These are phyloP conservation scores for Paraurostyla sp. DNA, from an alignment of 73 alveolate genomes.

Conservation along the genomic window DNA sequence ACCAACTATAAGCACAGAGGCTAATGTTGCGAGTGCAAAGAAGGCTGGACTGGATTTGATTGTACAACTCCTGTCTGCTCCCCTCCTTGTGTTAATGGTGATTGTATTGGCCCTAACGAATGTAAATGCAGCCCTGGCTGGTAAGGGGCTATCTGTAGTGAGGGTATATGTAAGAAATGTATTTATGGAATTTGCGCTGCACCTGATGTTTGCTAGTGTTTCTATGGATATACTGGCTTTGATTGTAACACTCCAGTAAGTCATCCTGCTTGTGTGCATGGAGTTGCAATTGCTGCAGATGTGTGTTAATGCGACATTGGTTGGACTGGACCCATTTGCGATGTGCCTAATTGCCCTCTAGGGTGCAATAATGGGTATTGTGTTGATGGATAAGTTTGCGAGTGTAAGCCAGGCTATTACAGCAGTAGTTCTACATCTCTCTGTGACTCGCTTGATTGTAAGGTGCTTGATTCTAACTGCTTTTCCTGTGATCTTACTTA, in stretches of 20 bases:
- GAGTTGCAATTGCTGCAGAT: slow-evolving; percentile 73
- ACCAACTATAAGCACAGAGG: slow-evolving; percentile 66
- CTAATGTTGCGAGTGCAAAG: slow-evolving; percentile 80
- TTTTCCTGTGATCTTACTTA: slow-evolving; percentile 26
- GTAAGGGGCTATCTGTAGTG: slow-evolving; percentile 83
- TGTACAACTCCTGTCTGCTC: slow-evolving; percentile 90
- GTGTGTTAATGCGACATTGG: slow-evolving; percentile 84
- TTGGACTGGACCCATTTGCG: slow-evolving; percentile 93
- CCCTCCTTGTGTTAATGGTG: slow-evolving; percentile 88
- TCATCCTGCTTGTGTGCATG: slow-evolving; percentile 88
- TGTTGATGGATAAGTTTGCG: slow-evolving; percentile 71
- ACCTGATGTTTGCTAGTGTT: slow-evolving; percentile 92
- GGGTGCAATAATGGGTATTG: slow-evolving; percentile 81
- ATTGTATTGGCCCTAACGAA: slow-evolving; percentile 81
- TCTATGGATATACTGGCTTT: slow-evolving; percentile 87
- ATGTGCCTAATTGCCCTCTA: slow-evolving; percentile 65
- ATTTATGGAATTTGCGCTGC: slow-evolving; percentile 87
- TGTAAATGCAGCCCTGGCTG: slow-evolving; percentile 87
- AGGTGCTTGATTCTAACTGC: slow-evolving; percentile 53
- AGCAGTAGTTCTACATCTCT: slow-evolving; percentile 34
- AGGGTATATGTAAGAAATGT: slow-evolving; percentile 88
- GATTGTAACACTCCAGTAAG: slow-evolving; percentile 82
- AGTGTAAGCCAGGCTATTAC: slow-evolving; percentile 79
- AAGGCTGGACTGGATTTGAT: slow-evolving; percentile 92
- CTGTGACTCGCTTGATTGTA: slow-evolving; percentile 68